Evolutionary conservation across 371 early-diverging fungal species (phyloP).

Genomic region (Coemansia sp.): DNA sequence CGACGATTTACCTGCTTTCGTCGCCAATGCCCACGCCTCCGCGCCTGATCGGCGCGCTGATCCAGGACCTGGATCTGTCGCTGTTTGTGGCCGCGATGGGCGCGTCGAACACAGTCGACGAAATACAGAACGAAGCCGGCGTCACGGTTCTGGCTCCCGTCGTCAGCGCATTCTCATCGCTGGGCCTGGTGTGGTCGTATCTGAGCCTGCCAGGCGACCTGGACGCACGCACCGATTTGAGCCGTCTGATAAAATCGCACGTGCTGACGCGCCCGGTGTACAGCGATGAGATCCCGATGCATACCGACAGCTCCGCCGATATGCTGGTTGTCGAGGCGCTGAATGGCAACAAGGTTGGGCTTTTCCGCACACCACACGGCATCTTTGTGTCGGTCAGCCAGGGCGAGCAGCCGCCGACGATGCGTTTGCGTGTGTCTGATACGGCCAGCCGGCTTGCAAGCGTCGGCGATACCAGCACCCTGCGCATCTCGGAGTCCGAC

Average conservation of each 20-base stretch:
- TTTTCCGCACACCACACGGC: conserved; percentile 45
- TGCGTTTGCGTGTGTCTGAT: not conserved
- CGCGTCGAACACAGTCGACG: conserved; percentile 46
- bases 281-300: conserved; percentile 49
- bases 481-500: conserved; percentile 35
- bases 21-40: conserved; percentile 49
- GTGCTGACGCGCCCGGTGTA: conserved; percentile 41
- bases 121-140: conserved; percentile 37
- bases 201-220: conserved; percentile 46
- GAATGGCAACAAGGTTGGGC: conserved; percentile 47
- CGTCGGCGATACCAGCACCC: conserved; percentile 20
- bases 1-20: conserved; percentile 49
- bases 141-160: conserved; percentile 48
- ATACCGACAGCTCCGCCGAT: conserved; percentile 25
- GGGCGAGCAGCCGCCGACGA: conserved; percentile 1
- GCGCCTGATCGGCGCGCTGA: conserved; percentile 40
- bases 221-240: conserved; percentile 43
- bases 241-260: conserved; percentile 46
- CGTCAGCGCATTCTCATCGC: conserved; percentile 35
- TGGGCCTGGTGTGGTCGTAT: conserved; percentile 49
- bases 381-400: conserved; percentile 25
- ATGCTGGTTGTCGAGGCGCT: conserved; percentile 38
- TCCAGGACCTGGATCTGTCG: conserved; percentile 44
- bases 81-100: conserved; percentile 53
- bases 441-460: conserved; percentile 7